phyloP scores from a whole-genome alignment of 345 rosid genomes.

The Raphanus raphanistrum region DNA sequence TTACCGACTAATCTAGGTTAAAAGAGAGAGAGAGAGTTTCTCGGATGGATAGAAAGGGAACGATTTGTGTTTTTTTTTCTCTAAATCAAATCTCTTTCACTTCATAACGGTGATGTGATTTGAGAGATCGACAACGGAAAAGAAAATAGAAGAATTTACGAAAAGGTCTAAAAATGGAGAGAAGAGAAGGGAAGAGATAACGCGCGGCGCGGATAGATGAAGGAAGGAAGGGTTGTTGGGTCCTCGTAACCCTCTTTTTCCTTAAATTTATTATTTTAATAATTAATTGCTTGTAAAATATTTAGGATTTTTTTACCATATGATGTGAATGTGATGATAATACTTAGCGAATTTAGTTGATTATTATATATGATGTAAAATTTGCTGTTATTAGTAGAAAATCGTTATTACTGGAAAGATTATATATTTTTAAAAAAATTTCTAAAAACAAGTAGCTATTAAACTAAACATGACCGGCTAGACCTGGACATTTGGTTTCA shows the following conservation, averaged over 20 bases:
- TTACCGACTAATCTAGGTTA: conserved; percentile 9
- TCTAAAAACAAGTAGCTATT: too few species aligned
- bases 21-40: not conserved
- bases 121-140: conserved; percentile 16
- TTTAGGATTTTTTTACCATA: not conserved
- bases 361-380: too few species aligned
- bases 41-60: not conserved
- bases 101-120: not conserved
- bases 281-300: not conserved
- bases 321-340: too few species aligned
- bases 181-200: conserved; percentile 10
- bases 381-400: too few species aligned
- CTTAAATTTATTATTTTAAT: not conserved
- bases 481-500: too few species aligned
- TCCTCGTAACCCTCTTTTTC: conserved; percentile 2
- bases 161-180: conserved; percentile 10
- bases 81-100: conserved; percentile 13
- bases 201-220: conserved; percentile 32
- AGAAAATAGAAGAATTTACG: not conserved
- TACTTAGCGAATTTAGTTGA: too few species aligned
- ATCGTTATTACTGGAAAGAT: not conserved
- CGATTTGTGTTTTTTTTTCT: conserved; percentile 1
- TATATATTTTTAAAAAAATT: too few species aligned
- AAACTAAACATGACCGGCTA: too few species aligned
- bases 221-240: conserved; percentile 5